phyloP scores from a whole-genome alignment of 2,329 filamentous ascomycete genomes.

The Bisporella sp. region DNA sequence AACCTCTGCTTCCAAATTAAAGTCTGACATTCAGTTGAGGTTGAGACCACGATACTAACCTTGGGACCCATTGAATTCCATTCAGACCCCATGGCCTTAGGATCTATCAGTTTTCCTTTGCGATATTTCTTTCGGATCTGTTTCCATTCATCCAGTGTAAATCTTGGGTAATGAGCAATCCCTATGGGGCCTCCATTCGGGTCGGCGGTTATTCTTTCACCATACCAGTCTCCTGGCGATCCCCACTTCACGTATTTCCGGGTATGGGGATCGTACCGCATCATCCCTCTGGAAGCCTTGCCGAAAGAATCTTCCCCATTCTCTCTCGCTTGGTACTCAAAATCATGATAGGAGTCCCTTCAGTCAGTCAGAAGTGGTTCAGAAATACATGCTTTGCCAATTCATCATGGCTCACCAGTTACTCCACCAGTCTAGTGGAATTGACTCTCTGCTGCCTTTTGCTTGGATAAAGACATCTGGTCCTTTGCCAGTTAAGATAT shows the following conservation, averaged over 20 bases:
- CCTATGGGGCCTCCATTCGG: not conserved
- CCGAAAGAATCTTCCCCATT: not conserved
- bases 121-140: conserved; percentile 9
- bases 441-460: conserved; percentile 11
- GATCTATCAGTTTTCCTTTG: conserved; percentile 6
- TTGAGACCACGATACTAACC: conserved; percentile 8
- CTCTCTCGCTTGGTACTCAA: conserved; percentile 6
- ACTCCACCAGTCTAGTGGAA: conserved; percentile 21
- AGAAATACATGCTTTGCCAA: not conserved
- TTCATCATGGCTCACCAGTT: conserved; percentile 22
- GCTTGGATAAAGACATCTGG: conserved; percentile 34
- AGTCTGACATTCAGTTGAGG: not conserved
- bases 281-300: conserved; percentile 8
- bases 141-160: conserved; percentile 16
- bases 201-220: conserved; percentile 7
- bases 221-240: conserved; percentile 12
- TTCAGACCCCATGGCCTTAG: conserved; percentile 15
- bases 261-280: conserved; percentile 23
- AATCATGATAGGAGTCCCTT: conserved; percentile 25
- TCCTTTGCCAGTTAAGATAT: conserved; percentile 32
- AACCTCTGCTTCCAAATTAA: conserved; percentile 16
- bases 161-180: conserved; percentile 16
- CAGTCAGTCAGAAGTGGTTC: not conserved
- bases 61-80: conserved; percentile 22
- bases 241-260: conserved; percentile 22